phyloP scores from a whole-genome alignment of 78 protist species.

The Dictyostelium citrinum region DNA sequence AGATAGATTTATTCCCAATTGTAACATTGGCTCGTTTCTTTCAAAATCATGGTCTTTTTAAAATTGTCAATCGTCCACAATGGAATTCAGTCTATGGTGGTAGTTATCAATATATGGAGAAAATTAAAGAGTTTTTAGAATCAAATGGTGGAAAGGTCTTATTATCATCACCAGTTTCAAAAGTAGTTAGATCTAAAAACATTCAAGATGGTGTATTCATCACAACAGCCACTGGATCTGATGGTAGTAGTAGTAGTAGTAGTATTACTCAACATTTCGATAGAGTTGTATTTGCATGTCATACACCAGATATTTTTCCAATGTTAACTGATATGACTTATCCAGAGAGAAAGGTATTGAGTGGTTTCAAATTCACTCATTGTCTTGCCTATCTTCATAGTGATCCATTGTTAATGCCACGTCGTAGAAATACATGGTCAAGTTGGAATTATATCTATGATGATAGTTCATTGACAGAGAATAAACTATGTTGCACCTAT shows the following conservation, averaged over 20 bases:
- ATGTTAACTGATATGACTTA: conserved; percentile 12
- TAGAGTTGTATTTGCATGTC: conserved; percentile 47
- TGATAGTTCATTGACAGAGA: conserved; percentile 8
- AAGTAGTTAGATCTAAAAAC: neutral
- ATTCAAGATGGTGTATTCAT: neutral
- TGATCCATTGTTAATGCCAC: conserved; percentile 41
- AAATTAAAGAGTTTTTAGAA: neutral
- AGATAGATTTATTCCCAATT: conserved; percentile 34
- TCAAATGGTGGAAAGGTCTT: neutral
- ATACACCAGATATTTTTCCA: conserved; percentile 25
- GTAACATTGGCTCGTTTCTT: conserved; percentile 41
- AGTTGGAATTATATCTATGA: conserved; percentile 59
- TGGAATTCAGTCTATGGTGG: conserved; percentile 56
- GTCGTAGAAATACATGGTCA: conserved; percentile 24
- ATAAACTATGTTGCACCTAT: conserved; percentile 45
- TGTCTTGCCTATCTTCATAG: conserved; percentile 27
- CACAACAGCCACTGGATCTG: neutral
- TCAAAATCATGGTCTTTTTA: conserved; percentile 28
- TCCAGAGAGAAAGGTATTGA: conserved; percentile 16
- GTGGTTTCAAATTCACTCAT: conserved; percentile 8
- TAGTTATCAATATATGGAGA: conserved; percentile 26
- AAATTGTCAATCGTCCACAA: conserved; percentile 33
- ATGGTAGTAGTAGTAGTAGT: neutral
- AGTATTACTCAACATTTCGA: neutral
- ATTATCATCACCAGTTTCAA: neutral